These are phyloP conservation scores for Auricularia cornea DNA, from an alignment of 768 basidiomycete species.

Conservation along the genomic window DNA sequence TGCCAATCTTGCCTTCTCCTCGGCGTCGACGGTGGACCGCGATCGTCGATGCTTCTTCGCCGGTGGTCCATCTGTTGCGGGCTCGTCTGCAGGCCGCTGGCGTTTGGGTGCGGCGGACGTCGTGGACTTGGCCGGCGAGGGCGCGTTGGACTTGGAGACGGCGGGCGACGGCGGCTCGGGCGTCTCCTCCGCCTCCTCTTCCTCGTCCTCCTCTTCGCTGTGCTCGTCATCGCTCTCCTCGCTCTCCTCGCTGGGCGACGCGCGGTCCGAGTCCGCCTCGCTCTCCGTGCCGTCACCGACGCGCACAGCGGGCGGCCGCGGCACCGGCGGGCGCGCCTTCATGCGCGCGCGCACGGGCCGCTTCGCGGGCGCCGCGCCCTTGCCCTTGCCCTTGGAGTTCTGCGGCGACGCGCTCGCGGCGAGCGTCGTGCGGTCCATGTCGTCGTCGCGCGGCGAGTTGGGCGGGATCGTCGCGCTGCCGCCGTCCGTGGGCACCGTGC, in stretches of 20 bases:
- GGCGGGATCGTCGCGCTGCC: neutral
- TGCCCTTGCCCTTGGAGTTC: neutral
- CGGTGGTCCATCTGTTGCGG: neutral
- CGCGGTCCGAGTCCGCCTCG: neutral
- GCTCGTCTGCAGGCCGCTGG: neutral
- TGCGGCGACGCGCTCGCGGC: neutral
- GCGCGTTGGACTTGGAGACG: too few species aligned
- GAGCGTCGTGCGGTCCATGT: neutral
- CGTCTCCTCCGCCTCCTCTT: neutral
- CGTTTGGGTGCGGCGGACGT: neutral
- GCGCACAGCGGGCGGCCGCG: neutral
- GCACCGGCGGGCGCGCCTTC: neutral
- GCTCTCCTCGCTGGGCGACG: neutral
- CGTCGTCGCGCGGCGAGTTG: neutral
- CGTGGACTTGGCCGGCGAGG: neutral
- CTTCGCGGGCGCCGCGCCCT: neutral
- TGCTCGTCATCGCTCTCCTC: neutral
- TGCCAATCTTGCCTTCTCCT: neutral
- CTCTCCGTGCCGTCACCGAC: neutral
- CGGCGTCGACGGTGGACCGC: neutral
- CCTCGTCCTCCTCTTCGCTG: neutral
- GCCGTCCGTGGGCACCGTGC: too few species aligned
- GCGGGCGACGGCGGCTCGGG: neutral
- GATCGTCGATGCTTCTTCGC: neutral
- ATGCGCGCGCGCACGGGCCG: neutral